Base-by-base conservation (phyloP, 805 yeast genomes). In the Nakazawaea sp. region DNA sequence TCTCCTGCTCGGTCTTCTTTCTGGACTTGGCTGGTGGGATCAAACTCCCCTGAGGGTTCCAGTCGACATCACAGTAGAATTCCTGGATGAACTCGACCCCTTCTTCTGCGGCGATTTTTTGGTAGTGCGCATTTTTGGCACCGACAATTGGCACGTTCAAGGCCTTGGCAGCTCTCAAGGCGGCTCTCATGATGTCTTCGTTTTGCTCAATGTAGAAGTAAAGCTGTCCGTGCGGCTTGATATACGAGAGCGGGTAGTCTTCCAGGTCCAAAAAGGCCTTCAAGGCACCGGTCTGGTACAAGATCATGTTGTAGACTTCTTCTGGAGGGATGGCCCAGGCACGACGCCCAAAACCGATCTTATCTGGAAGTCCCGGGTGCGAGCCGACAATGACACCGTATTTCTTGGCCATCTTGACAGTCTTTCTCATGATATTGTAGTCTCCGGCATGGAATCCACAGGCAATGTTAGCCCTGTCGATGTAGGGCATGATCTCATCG, bases 371-470 rank as follows among this genome's bases (percentile, higher is more conserved):
- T 0, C 67, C 66, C 11, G 66, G 66, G 39, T 62, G 68, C 3
- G 67, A 58, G 1, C 66, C 66, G 23, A 59, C 59, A 38, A 51
- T 52, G 18, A 62, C 67, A 28, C 47, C 45, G 43, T 56, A 43
- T 28, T 55, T 46, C 33, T 62, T 61, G 2, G 66, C 67, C 29
- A 57, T 39, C 30, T 45, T 39, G 6, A 62, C 62, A 37, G 60
- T 62, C 18, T 52, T 40, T 16, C 46, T 41, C 68, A 62, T 62
- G 25, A 53, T 60, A 25, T 49, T 54, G 35, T 53, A 57, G 43
- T 62, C 67, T 13, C 66, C 66, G 25, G 65, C 68, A 43, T 62
- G 68, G 32, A 56, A 61, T 4, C 68, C 68, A 46, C 68, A 62
- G 8, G 68, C 68, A 37, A 62, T 45, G 38, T 62, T 62, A 6